phyloP scores from a whole-genome alignment of 1,139 yeast species.

The Candida pseudocylindracea region DNA sequence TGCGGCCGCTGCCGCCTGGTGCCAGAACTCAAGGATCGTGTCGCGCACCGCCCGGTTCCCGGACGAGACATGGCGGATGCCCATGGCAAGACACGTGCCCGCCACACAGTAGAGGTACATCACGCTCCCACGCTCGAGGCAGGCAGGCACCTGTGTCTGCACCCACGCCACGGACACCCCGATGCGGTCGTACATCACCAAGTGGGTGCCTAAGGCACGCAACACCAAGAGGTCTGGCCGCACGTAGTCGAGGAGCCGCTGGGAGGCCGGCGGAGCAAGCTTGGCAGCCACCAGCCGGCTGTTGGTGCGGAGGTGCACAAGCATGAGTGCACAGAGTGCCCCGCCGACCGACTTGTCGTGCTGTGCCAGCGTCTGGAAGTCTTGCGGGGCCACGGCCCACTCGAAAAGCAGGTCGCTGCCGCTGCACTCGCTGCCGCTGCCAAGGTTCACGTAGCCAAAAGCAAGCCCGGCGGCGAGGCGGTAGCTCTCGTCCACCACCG shows the following conservation, averaged over 20 bases:
- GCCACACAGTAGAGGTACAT: slow-evolving; percentile 47
- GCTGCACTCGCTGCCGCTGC: slow-evolving; percentile 42
- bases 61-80: slow-evolving; percentile 57
- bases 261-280: slow-evolving; percentile 38
- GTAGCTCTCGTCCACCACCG: slow-evolving; percentile 56
- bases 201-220: slow-evolving; percentile 40
- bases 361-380: slow-evolving; percentile 42
- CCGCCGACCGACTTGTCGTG: slow-evolving; percentile 66
- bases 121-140: slow-evolving; percentile 38
- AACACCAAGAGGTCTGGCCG: slow-evolving; percentile 65
- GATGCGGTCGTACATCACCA: slow-evolving; percentile 64
- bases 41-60: slow-evolving; percentile 31
- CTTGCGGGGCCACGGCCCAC: slow-evolving; percentile 40
- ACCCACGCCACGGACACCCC: slow-evolving; percentile 38
- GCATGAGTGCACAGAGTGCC: slow-evolving; percentile 52
- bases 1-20: slow-evolving; percentile 25
- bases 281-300: slow-evolving; percentile 38
- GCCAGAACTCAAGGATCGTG: slow-evolving; percentile 39
- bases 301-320: slow-evolving; percentile 52
- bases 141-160: slow-evolving; percentile 24
- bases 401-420: slow-evolving; percentile 43
- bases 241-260: slow-evolving; percentile 42
- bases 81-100: slow-evolving; percentile 59
- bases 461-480: slow-evolving; percentile 78
- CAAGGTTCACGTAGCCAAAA: slow-evolving; percentile 70